A percentile compares a stretch with the other conserved stretches of the same genome.
phyloP scores from a whole-genome alignment of 495 filamentous ascomycete genomes.

The Beverwykella pulmonaria region DNA sequence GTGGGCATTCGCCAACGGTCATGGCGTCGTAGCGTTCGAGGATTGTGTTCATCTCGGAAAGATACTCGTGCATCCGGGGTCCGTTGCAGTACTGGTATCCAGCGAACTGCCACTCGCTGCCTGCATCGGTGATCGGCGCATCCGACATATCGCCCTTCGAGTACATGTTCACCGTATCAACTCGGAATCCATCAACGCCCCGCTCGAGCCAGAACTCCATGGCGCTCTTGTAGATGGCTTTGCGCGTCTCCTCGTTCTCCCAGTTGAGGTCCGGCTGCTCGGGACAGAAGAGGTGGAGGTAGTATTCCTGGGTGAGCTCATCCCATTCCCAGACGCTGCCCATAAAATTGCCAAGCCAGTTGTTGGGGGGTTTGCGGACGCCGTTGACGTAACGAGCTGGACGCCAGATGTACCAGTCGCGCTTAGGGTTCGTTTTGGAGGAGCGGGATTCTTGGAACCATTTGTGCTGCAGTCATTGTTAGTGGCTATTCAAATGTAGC shows the following conservation, averaged over 20 bases:
- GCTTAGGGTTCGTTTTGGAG: conserved; percentile 35
- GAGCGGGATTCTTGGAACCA: conserved; percentile 42
- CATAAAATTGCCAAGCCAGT: conserved; percentile 41
- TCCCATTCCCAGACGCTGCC: conserved; percentile 21
- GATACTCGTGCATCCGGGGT: conserved; percentile 42
- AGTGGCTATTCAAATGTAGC: not conserved
- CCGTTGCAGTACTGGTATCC: conserved; percentile 38
- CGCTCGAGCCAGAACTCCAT: conserved; percentile 44
- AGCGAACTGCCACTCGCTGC: conserved; percentile 28
- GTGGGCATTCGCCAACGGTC: conserved; percentile 41
- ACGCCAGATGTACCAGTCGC: conserved; percentile 47
- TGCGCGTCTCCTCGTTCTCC: conserved; percentile 38
- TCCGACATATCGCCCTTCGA: conserved; percentile 40
- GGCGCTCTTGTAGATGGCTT: conserved; percentile 38
- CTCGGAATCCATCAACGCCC: conserved; percentile 43
- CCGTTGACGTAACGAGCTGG: conserved; percentile 37
- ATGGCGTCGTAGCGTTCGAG: conserved; percentile 33
- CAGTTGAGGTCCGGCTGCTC: conserved; percentile 48
- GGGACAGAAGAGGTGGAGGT: conserved; percentile 42
- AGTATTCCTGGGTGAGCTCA: conserved; percentile 40
- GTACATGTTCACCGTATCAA: conserved; percentile 43
- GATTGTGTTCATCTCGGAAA: conserved; percentile 40
- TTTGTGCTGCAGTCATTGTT: conserved; percentile 16
- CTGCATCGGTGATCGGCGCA: conserved; percentile 36
- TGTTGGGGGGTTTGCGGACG: conserved; percentile 43